Evolutionary conservation across 2,329 filamentous ascomycete genomes (phyloP).

Genomic region (Tolypocladium tropicale): DNA sequence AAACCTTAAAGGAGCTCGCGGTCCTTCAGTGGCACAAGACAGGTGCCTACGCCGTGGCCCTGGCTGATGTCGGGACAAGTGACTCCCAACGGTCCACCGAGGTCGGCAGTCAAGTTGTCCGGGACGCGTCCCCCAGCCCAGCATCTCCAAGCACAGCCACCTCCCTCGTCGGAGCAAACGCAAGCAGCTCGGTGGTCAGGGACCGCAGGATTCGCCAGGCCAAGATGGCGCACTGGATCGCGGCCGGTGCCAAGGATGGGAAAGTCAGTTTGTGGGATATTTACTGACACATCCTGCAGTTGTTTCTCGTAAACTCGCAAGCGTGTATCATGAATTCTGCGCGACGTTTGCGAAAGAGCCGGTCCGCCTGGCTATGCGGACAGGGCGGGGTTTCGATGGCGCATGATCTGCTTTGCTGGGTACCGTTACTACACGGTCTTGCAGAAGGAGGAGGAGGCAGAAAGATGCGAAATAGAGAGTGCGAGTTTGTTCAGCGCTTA

Average conservation of each 20-base stretch:
- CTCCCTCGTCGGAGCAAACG: neutral
- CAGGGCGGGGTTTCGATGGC: neutral
- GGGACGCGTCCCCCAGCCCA: neutral
- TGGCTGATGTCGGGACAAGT: conserved; percentile 38
- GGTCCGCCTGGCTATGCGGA: neutral
- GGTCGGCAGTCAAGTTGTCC: neutral
- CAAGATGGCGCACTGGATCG: conserved; percentile 74
- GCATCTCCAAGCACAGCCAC: neutral
- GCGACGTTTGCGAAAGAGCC: neutral
- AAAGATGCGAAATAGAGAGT: neutral
- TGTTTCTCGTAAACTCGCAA: neutral
- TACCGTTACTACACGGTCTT: neutral
- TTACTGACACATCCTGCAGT: conserved; percentile 42
- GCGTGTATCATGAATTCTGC: neutral
- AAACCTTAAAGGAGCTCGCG: conserved; percentile 76
- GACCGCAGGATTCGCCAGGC: conserved; percentile 54
- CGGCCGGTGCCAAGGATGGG: conserved; percentile 85
- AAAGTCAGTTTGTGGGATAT: conserved; percentile 95
- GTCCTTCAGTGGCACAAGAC: conserved; percentile 91
- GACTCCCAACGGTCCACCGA: neutral
- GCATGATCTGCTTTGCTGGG: neutral
- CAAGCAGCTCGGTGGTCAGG: conserved; percentile 34
- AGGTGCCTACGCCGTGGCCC: conserved; percentile 73
- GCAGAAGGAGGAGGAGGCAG: no score
- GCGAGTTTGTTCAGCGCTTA: conserved; percentile 4